These are phyloP conservation scores for Aechmea fasciata DNA, from an alignment of 176 grass and related monocot species.

Conservation along the genomic window DNA sequence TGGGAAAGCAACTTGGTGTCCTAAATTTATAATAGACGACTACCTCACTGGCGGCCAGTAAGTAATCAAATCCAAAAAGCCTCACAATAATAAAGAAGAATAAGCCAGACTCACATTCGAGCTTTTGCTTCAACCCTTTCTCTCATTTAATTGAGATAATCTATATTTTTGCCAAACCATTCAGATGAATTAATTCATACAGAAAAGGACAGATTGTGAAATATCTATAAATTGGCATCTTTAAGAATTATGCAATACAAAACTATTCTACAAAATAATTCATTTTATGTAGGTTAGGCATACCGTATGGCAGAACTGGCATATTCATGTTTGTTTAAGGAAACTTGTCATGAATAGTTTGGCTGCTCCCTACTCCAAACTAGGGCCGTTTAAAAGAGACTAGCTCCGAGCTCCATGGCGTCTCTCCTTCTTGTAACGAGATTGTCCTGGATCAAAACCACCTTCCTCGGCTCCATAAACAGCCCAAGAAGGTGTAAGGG, in stretches of 20 bases:
- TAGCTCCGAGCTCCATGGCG: constrained; percentile 51
- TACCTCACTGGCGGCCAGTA: no score
- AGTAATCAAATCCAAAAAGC: no score
- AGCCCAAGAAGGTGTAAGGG: constrained; percentile 69
- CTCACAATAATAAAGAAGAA: not conserved
- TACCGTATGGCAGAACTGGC: not conserved
- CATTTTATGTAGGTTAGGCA: not conserved
- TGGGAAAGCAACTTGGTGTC: no score
- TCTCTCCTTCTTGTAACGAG: constrained; percentile 92
- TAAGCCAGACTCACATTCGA: not conserved
- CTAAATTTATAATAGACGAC: no score
- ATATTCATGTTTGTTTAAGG: not conserved
- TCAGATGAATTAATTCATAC: not conserved
- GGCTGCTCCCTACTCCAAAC: not conserved
- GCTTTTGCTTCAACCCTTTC: not conserved
- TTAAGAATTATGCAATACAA: not conserved
- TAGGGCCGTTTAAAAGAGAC: not conserved
- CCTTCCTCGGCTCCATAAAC: constrained; percentile 80
- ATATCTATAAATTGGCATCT: not conserved
- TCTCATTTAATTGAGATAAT: not conserved
- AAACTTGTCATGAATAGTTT: not conserved
- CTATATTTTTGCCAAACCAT: not conserved
- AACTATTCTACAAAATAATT: constrained; percentile 4
- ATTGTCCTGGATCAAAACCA: constrained; percentile 88
- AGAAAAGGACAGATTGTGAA: not conserved